These are phyloP conservation scores for Glebionis coronaria DNA, from an alignment of 129 eudicot genomes.

Conservation along the genomic window DNA sequence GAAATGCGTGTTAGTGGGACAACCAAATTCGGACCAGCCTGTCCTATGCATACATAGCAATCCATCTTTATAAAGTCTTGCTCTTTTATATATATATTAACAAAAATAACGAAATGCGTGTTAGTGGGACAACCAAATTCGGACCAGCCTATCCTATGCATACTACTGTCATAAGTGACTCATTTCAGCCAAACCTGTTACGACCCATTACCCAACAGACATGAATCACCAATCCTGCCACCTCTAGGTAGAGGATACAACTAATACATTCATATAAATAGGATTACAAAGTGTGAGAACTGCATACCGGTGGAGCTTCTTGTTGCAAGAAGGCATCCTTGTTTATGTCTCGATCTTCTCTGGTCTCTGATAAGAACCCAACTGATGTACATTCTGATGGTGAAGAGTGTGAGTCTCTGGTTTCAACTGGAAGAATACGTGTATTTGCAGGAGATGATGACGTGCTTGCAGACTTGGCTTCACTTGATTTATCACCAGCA, in stretches of 20 bases:
- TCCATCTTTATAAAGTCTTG: too few species aligned
- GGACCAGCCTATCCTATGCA: not conserved
- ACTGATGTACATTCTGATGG: conserved; percentile 53
- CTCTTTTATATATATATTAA: not conserved
- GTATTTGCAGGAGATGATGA: conserved; percentile 78
- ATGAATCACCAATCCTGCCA: not conserved
- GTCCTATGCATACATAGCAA: too few species aligned
- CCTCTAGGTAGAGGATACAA: conserved; percentile 1
- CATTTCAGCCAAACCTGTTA: not conserved
- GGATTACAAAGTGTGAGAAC: conserved; percentile 11
- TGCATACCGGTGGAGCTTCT: conserved; percentile 68
- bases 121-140: not conserved
- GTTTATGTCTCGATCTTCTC: conserved; percentile 44
- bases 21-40: too few species aligned
- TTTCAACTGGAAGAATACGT: conserved; percentile 43
- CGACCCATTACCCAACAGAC: not conserved
- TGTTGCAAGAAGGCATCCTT: conserved; percentile 55
- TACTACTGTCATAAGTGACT: not conserved
- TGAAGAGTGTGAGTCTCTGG: conserved; percentile 60
- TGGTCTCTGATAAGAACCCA: conserved; percentile 44
- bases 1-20: too few species aligned
- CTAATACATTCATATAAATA: conserved; percentile 2
- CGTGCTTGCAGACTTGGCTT: conserved; percentile 56
- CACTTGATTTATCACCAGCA: conserved; percentile 85
- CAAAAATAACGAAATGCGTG: not conserved